phyloP scores from a whole-genome alignment of 2,329 filamentous ascomycete genomes.

The Epichloe sylvatica region DNA sequence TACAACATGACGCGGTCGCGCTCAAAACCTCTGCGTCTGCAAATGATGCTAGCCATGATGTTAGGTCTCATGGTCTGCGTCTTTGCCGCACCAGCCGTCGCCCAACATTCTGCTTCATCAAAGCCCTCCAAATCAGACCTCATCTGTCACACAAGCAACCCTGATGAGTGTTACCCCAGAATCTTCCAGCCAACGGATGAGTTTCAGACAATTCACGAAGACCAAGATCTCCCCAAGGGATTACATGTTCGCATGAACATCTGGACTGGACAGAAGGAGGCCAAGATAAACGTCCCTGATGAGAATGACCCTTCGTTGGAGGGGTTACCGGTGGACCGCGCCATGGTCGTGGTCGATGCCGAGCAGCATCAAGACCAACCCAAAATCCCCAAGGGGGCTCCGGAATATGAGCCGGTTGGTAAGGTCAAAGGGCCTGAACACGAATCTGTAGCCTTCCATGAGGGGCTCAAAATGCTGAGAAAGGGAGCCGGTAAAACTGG shows the following conservation, averaged over 20 bases:
- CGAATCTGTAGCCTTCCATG: constrained; percentile 17
- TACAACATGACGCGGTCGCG: neutral
- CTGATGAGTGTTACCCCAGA: constrained; percentile 50
- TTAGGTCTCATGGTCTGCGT: constrained; percentile 16
- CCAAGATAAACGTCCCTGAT: constrained; percentile 48
- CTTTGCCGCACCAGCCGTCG: constrained; percentile 12
- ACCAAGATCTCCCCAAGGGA: constrained; percentile 51
- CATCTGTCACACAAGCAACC: constrained; percentile 49
- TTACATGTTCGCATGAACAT: constrained; percentile 55
- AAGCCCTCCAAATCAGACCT: constrained; percentile 34
- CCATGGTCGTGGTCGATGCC: constrained; percentile 41
- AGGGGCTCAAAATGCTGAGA: constrained; percentile 37
- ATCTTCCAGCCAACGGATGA: constrained; percentile 50
- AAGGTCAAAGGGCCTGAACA: constrained; percentile 38
- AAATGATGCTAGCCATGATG: constrained; percentile 11
- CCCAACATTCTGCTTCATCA: constrained; percentile 16
- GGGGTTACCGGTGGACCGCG: constrained; percentile 38
- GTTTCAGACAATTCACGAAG: constrained; percentile 48
- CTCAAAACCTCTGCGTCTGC: constrained; percentile 1
- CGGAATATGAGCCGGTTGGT: constrained; percentile 42
- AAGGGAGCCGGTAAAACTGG: constrained; percentile 20
- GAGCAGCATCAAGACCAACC: constrained; percentile 18
- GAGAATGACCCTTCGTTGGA: constrained; percentile 34
- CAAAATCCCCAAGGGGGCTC: constrained; percentile 34
- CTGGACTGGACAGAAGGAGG: constrained; percentile 48